Base-by-base conservation (phyloP, 768 basidiomycete species). In the Naganishia vaughanmartiniae region DNA sequence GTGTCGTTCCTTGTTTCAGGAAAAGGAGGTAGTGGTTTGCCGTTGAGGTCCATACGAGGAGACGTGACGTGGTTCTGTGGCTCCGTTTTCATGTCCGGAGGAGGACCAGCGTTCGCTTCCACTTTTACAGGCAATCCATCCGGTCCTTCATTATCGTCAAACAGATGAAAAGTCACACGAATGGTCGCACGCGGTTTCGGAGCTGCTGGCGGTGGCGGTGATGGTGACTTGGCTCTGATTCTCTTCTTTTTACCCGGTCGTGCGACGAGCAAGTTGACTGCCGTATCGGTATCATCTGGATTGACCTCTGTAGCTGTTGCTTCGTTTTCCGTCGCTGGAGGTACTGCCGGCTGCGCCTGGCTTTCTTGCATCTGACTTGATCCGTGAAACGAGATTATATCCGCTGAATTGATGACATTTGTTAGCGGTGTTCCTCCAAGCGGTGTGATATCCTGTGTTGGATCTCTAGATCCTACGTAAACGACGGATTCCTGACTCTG, bases 91-190 rank as follows among this genome's bases (percentile, higher is more conserved):
- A 21, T 24, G 11, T 28, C 60, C 24, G n/a, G 6, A 6, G 17
- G 4, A 46, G 48, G 48, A 24, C 24, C 57, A 11, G 26, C 57
- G 34, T 21, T 28, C 31, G 39, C 26, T 63, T 42, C 60, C 24
- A 4, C 14, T 5, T 10, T 42, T 2, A 45, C 39, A 21, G 36
- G 24, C 24, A 42, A 17, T 17, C 60, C 60, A 63, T 63, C 60
- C 24, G 60, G 60, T 45, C 60, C 60, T 45, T 63, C 60, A 45
- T 63, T 26, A 26, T 63, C 60, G 39, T 63, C 60, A 30, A 63
- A 63, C 36, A 63, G 28, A 30, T 63, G 39, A 15, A 63, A 63
- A 1, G 28, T 30, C 6, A 63, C 60, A 19, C 60, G 36, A 21
- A 63, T 63, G 10, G 60, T 63, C 60, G 24, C 24, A 2, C 60